A percentile compares a stretch with the other conserved stretches of the same genome.
These are phyloP conservation scores for Chaetoceros muelleri DNA, from an alignment of 108 stramenopile genomes.

Conservation along the genomic window DNA sequence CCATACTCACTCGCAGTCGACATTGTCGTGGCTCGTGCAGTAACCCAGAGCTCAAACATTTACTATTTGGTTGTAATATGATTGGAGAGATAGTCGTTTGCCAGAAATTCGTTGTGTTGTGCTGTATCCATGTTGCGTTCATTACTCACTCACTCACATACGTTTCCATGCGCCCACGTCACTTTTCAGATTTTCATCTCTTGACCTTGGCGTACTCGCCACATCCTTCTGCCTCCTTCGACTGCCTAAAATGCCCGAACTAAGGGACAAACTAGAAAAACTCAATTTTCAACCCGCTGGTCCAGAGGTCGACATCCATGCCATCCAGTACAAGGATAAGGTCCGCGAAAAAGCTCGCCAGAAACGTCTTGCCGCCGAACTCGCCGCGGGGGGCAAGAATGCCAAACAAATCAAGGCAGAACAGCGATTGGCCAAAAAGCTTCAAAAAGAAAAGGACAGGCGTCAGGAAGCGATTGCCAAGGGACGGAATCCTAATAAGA, in stretches of 20 bases:
- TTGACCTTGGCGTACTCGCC: constrained; percentile 84
- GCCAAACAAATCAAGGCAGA: constrained; percentile 87
- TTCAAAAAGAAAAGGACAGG: constrained; percentile 41
- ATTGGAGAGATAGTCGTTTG: neutral
- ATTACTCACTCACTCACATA: constrained; percentile 2
- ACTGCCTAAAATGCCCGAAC: constrained; percentile 97
- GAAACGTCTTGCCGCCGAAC: constrained; percentile 71
- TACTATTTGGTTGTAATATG: constrained; percentile 8
- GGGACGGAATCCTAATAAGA: constrained; percentile 85
- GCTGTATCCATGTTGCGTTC: neutral
- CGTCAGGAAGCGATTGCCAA: constrained; percentile 54
- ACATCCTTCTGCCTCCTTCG: constrained; percentile 86
- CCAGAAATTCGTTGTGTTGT: neutral
- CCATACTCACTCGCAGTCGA: constrained; percentile 42
- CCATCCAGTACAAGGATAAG: constrained; percentile 85
- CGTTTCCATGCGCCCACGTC: constrained; percentile 14
- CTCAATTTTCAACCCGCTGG: constrained; percentile 67
- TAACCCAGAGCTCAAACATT: constrained; percentile 65
- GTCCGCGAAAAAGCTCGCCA: constrained; percentile 82
- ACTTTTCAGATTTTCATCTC: constrained; percentile 74
- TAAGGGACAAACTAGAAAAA: constrained; percentile 43
- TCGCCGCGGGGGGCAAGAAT: constrained; percentile 84
- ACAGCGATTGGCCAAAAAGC: constrained; percentile 59
- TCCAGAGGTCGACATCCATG: constrained; percentile 66
- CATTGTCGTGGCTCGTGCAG: constrained; percentile 21